Base-by-base conservation (phyloP, 306 rosid genomes). In the Gillenia trifoliata region DNA sequence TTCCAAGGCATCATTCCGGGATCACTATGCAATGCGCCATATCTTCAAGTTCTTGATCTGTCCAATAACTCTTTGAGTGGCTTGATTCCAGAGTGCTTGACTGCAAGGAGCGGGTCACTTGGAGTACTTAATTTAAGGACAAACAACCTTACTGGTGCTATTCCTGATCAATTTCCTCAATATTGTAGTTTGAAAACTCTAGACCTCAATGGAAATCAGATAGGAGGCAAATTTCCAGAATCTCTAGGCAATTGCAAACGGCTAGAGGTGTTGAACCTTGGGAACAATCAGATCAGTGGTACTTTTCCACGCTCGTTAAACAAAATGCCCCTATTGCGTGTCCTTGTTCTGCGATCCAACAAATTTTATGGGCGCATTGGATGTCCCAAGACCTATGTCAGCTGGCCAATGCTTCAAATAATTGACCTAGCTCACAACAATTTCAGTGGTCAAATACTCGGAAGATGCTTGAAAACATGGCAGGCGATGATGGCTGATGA, bases 271-370 rank as follows among this genome's bases (percentile, higher is more conserved):
- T 6, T 87, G 1, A 74, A 38, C 43, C 43, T 38, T 9, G 43
- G 43, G 8, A 38, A 38, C 43, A 38, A 38, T 38, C 43, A 38
- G 2, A 3, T 88, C 0, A 5, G 0, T 0, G 87, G 30, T 8
- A 7, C 1, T 0, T 85, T 79, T 54, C 92, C 93, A 0, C 66
- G 63, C 70, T 38, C 40, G 26, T 64, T 86, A 65, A 70, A 75
- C 55, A 40, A 15, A 0, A 15, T 80, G 63, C 23, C 83, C 29
- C 65, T 68, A 4, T 79, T 88, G 13, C 85, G 85, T 1, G 83
- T 87, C n/a, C 59, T 89, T 30, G 68, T 80, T 29, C 78, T 89
- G 76, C 79, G 75, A 6, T 8, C 81, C 9, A 89, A 89, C 75
- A 49, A 41, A 11, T 85, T 87, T 3, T 0, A 75, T 23, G 81